Percentiles rank a stretch among this genome's conserved stretches.
phyloP scores from a whole-genome alignment of 2,329 filamentous ascomycete genomes.

The Raffaelea ambrosiae region DNA sequence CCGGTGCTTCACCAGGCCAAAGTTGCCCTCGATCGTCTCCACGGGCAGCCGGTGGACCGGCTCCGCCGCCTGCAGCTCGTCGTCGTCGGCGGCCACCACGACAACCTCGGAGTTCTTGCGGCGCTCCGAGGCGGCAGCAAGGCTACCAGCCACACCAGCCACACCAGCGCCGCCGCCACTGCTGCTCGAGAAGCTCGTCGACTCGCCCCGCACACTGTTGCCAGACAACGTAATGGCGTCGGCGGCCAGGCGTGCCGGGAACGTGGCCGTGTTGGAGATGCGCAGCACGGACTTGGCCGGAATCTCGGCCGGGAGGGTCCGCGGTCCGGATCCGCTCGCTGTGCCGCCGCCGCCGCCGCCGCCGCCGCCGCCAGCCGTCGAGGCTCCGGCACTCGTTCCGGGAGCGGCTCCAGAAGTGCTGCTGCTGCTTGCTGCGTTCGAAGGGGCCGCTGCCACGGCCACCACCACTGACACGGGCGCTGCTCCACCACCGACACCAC shows the following conservation, averaged over 20 bases:
- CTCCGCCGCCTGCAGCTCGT: conserved; percentile 40
- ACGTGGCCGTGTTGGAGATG: conserved; percentile 75
- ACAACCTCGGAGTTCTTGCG: conserved; percentile 52
- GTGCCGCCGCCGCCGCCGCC: conserved; percentile 14
- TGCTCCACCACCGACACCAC: conserved; percentile 8
- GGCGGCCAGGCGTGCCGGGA: conserved; percentile 49
- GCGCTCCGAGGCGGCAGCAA: conserved; percentile 26
- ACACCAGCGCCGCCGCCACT: no score
- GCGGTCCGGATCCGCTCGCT: conserved; percentile 4
- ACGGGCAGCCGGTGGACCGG: conserved; percentile 62
- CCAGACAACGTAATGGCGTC: conserved; percentile 46
- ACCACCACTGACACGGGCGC: conserved; percentile 6
- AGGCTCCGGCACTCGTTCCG: no score
- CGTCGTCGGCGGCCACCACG: conserved; percentile 38
- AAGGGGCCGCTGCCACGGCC: conserved; percentile 13
- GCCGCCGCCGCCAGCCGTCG: conserved; percentile 7
- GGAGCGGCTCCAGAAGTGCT: conserved; percentile 8
- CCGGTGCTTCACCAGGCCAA: conserved; percentile 88
- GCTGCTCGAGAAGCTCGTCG: background rate
- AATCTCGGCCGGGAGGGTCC: conserved; percentile 52
- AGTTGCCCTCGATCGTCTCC: conserved; percentile 88
- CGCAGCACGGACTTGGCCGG: conserved; percentile 69
- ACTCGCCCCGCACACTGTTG: conserved; percentile 1
- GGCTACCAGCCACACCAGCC: background rate
- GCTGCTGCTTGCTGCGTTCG: conserved; percentile 24